Evolutionary conservation across 805 yeast species (phyloP), one percentile per base, ranked within the genome.

Genomic region (Starmerella tilneyi): DNA sequence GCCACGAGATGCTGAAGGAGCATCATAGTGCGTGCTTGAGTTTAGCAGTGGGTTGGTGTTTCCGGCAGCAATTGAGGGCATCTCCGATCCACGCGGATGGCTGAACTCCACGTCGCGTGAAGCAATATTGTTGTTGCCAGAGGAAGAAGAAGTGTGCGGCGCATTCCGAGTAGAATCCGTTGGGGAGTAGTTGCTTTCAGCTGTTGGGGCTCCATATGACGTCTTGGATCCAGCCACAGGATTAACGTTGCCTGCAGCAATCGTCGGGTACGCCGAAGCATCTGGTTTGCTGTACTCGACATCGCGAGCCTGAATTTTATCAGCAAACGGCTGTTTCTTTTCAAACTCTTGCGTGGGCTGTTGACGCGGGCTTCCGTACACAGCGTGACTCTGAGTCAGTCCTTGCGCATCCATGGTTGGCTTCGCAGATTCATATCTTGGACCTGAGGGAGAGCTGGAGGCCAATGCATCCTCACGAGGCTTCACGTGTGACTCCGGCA

Each of bases 41-140:
- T 45, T 45, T 22, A 46, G 29, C 21, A 46, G 45, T 15, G 49
- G 49, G 36, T 46, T 46, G 15, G 26, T 6, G 12, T 16, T 30
- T 15, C 40, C 43, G 11, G 31, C 38, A 13, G 45, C 49, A 31
- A 46, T 46, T 15, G 24, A 13, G 11, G 42, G 29, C 16, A 34
- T 36, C n/a, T 30, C 26, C 5, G 21, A 6, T 3, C 32, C 16
- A 5, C 22, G 13, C 12, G 48, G 48, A 15, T 12, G 12, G 42
- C 42, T 35, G 42, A 40, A 45, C 28, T 19, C 15, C 11, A 41
- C 45, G 23, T 40, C 38, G 27, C 39, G 37, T 16, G 48, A 17
- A 22, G 28, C 38, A 27, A 30, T 5, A 8, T 23, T 21, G 17
- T 16, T 26, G 27, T 24, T 24, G 27, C 27, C 11, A 24, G 8